phyloP scores from a whole-genome alignment of 2,329 filamentous ascomycete genomes.

The Aspergillus sp. region DNA sequence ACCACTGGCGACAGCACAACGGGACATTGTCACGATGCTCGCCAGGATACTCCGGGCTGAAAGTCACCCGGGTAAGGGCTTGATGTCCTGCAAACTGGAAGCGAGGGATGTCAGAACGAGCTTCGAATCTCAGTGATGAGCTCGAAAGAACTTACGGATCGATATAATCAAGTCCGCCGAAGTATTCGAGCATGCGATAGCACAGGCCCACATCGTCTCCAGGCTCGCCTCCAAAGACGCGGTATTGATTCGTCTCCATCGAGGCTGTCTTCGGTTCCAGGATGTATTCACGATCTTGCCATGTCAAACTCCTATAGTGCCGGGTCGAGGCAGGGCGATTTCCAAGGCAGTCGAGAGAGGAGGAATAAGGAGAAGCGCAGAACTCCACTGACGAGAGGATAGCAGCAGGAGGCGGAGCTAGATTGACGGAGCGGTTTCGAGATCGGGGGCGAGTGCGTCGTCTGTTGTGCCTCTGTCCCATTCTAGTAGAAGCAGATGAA shows the following conservation, averaged over 20 bases:
- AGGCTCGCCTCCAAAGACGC: constrained; percentile 47
- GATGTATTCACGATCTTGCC: constrained; percentile 38
- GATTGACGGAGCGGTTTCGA: constrained; percentile 32
- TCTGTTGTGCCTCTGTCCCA: constrained; percentile 50
- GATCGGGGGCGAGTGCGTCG: constrained; percentile 45
- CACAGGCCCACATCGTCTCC: constrained; percentile 46
- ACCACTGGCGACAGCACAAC: not conserved
- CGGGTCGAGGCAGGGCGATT: constrained; percentile 39
- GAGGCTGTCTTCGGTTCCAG: constrained; percentile 29
- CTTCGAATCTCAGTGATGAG: not conserved
- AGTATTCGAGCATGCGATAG: constrained; percentile 51
- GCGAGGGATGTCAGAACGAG: constrained; percentile 2
- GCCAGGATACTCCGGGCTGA: constrained; percentile 3
- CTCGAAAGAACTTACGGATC: constrained; percentile 34
- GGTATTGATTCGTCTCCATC: constrained; percentile 43
- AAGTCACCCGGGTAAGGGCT: constrained; percentile 28
- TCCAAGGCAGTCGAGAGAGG: constrained; percentile 23
- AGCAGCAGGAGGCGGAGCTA: constrained; percentile 20
- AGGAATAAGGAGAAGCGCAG: constrained; percentile 8
- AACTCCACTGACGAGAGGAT: constrained; percentile 19
- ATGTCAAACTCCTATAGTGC: constrained; percentile 43
- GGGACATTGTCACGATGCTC: not conserved
- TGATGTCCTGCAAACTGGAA: constrained; percentile 17
- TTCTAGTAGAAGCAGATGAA: constrained; percentile 26
- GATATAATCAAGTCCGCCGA: constrained; percentile 50